Evolutionary conservation across 345 rosid genomes (phyloP).

Genomic region (Boechera stricta): DNA sequence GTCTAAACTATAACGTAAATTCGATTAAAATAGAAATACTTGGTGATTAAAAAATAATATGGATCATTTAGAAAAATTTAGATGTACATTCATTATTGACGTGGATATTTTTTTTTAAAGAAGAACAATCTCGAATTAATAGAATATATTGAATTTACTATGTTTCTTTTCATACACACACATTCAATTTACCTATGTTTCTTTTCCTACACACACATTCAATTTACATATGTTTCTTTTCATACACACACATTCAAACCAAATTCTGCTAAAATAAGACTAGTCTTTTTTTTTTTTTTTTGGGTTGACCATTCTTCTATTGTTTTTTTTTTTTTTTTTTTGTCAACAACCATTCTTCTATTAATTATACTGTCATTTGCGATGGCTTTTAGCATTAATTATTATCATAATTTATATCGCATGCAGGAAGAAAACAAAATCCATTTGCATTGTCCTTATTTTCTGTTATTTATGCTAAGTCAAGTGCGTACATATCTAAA

Average conservation of each 20-base stretch:
- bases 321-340: neutral
- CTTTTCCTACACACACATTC: neutral
- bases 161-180: neutral
- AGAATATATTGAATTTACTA: neutral
- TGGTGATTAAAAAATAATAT: neutral
- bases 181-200: neutral
- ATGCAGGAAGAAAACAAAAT: slow-evolving; percentile 6
- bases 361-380: slow-evolving; percentile 7
- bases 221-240: neutral
- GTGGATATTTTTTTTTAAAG: neutral
- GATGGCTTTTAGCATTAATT: slow-evolving; percentile 33
- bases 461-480: slow-evolving; percentile 19
- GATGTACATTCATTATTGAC: neutral
- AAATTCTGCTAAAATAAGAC: slow-evolving; percentile 26
- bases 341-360: slow-evolving; percentile 9
- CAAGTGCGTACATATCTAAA: neutral
- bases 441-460: neutral
- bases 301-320: slow-evolving; percentile 25
- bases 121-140: neutral
- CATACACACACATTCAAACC: neutral
- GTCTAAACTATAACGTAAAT: neutral
- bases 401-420: neutral
- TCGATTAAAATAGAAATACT: neutral
- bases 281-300: neutral
- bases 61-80: neutral